Conservation (phyloP, 768 basidiomycete genomes). For the Leccinum imitatum region DNA sequence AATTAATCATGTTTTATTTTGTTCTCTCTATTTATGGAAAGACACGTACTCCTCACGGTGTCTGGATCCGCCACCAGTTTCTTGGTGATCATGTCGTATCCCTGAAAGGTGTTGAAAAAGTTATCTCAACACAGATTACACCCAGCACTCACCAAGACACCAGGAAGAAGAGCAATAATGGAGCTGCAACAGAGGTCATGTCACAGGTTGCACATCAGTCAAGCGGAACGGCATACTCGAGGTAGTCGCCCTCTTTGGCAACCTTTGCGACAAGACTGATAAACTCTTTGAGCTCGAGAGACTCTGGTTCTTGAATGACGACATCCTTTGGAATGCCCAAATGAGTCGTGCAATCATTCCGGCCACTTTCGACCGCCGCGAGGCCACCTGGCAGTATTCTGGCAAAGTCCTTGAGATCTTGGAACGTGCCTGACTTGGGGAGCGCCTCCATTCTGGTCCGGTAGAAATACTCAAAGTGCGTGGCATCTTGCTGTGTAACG, state of each 20-base stretch:
- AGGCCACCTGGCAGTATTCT: not conserved
- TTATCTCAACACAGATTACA: not conserved
- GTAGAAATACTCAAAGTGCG: slow-evolving; percentile 8
- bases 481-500: slow-evolving; percentile 4
- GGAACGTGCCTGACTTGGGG: not conserved
- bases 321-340: not conserved
- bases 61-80: not conserved
- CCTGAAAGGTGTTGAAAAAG: not conserved
- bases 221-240: not conserved
- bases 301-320: not conserved
- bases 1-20: no score
- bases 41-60: slow-evolving; percentile 4
- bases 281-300: not conserved
- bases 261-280: not conserved
- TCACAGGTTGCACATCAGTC: not conserved
- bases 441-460: slow-evolving; percentile 1
- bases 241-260: not conserved
- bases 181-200: not conserved
- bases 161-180: slow-evolving; percentile 5
- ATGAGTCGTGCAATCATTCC: not conserved
- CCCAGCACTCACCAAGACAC: slow-evolving; percentile 3
- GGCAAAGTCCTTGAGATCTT: slow-evolving; percentile 1
- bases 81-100: not conserved
- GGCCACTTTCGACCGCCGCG: not conserved
- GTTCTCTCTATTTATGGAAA: no score